Evolutionary conservation across 768 basidiomycete species (phyloP).

Genomic region (Xerocomus brunneocitrinus): DNA sequence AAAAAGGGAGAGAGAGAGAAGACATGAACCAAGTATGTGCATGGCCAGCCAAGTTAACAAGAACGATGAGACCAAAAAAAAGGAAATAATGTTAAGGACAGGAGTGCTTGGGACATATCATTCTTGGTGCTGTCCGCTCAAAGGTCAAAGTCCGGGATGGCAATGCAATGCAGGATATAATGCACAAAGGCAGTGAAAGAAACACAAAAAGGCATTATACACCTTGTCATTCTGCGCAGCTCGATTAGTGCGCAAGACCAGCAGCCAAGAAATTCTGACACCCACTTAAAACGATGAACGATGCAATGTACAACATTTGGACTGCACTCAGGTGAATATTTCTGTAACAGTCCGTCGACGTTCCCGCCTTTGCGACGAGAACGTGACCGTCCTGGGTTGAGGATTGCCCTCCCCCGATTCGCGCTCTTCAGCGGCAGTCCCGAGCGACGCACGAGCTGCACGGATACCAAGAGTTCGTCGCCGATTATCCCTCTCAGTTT

Average conservation of each 20-base stretch:
- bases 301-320: conserved; percentile 10
- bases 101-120: conserved; percentile 15
- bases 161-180: conserved; percentile 25
- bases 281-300: conserved; percentile 16
- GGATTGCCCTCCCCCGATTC: conserved; percentile 27
- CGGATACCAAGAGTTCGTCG: conserved; percentile 36
- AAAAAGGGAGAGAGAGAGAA: neutral
- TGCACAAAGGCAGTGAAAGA: conserved; percentile 14
- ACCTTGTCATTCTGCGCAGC: conserved; percentile 13
- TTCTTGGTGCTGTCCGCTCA: conserved; percentile 13
- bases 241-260: neutral
- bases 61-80: conserved; percentile 15
- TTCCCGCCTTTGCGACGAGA: conserved; percentile 34
- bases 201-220: conserved; percentile 16
- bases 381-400: conserved; percentile 37
- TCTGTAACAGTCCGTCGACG: conserved; percentile 51
- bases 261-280: neutral
- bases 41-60: conserved; percentile 27
- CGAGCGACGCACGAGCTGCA: conserved; percentile 45
- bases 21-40: conserved; percentile 19
- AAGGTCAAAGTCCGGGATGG: conserved; percentile 11
- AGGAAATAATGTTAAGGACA: conserved; percentile 31
- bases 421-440: conserved; percentile 28
- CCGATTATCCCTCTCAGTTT: conserved; percentile 47
- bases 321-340: conserved; percentile 33